Conservation (phyloP, 805 yeast genomes). For the Candida awuae region DNA sequence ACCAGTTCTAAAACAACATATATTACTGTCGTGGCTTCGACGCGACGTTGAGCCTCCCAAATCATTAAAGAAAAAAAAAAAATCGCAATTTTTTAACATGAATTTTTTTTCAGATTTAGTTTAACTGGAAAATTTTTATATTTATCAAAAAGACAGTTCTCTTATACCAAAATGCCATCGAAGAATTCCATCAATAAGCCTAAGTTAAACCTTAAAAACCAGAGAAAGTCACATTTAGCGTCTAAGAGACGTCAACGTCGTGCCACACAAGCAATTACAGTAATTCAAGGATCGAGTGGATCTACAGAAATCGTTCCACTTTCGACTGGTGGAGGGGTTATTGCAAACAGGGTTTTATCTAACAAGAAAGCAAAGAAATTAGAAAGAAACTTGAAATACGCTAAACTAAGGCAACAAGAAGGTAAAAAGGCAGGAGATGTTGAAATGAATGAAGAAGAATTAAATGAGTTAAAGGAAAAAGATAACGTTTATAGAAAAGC, state of each 20-base stretch:
- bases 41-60: no score
- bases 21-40: no score
- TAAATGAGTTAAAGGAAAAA: conserved; percentile 15
- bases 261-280: conserved; percentile 6
- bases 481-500: conserved; percentile 52
- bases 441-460: conserved; percentile 35
- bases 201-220: conserved; percentile 47
- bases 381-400: conserved; percentile 70
- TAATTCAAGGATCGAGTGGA: conserved; percentile 9
- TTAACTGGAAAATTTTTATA: no score
- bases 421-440: conserved; percentile 30
- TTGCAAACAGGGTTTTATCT: conserved; percentile 57
- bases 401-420: conserved; percentile 39
- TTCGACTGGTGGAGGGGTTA: conserved; percentile 27
- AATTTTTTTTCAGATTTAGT: no score
- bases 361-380: conserved; percentile 73
- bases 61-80: no score
- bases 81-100: no score
- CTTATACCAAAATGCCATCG: conserved; percentile 52
- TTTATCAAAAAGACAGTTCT: not conserved
- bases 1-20: no score
- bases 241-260: conserved; percentile 49
- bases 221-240: conserved; percentile 34
- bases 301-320: conserved; percentile 36
- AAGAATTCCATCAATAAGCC: conserved; percentile 79